These are phyloP conservation scores for Leccinum rimulosum DNA, from an alignment of 768 basidiomycete genomes.

Conservation along the genomic window DNA sequence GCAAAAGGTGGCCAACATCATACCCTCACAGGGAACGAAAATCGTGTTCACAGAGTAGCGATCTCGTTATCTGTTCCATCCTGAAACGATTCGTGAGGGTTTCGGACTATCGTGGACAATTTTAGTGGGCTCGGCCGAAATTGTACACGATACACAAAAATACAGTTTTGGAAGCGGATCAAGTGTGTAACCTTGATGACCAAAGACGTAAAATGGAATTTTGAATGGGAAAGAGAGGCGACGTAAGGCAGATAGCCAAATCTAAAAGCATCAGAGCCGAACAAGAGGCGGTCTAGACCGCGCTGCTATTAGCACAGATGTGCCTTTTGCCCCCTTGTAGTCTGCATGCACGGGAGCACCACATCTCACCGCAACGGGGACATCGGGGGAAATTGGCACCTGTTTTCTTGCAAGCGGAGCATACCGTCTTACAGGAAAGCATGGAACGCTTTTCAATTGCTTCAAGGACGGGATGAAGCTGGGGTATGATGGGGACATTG, in stretches of 20 bases:
- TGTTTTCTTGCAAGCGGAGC: conserved; percentile 50
- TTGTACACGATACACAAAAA: conserved; percentile 4
- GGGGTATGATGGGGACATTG: conserved; percentile 1
- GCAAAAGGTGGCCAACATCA: conserved; percentile 61
- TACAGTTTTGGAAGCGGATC: not conserved
- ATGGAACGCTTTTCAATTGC: conserved; percentile 52
- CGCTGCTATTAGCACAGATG: conserved; percentile 33
- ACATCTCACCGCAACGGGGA: conserved; percentile 53
- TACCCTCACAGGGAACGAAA: conserved; percentile 79
- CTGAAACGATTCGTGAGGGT: not conserved
- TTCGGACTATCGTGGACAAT: not conserved
- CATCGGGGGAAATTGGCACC: conserved; percentile 63
- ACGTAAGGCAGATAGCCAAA: not conserved
- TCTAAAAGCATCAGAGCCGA: not conserved
- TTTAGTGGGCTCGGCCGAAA: not conserved
- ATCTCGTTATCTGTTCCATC: not conserved
- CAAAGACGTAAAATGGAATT: not conserved
- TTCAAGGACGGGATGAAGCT: conserved; percentile 45
- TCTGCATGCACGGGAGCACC: conserved; percentile 66
- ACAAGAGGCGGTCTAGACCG: conserved; percentile 6
- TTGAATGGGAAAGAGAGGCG: not conserved
- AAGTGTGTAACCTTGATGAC: not conserved
- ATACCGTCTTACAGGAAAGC: conserved; percentile 42
- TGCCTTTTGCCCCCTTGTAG: conserved; percentile 53
- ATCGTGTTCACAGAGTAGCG: conserved; percentile 51